Conservation (phyloP, 2,329 filamentous ascomycete species). For the Stachybotrys elegans region DNA sequence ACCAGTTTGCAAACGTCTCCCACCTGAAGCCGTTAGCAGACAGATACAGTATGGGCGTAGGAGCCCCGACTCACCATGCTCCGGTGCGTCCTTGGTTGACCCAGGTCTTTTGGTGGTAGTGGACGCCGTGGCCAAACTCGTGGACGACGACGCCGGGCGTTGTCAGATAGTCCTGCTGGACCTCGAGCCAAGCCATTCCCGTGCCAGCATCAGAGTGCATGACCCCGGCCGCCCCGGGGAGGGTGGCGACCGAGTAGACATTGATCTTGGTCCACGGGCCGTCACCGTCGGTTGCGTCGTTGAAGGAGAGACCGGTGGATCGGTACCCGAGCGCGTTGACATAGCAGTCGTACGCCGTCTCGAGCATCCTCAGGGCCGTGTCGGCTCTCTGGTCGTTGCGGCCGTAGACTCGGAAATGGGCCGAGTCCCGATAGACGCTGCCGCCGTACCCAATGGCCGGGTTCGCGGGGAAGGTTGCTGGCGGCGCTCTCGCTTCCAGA, state of each 20-base stretch:
- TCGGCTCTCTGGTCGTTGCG: constrained; percentile 12
- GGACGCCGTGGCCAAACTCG: constrained; percentile 39
- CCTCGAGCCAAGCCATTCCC: constrained; percentile 34
- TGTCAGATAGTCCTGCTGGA: constrained; percentile 29
- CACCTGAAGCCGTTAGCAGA: background rate
- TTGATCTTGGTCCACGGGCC: constrained; percentile 38
- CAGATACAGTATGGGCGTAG: background rate
- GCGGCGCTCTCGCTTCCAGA: background rate
- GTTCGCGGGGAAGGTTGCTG: constrained; percentile 15
- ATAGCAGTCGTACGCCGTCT: constrained; percentile 34
- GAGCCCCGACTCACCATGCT: background rate
- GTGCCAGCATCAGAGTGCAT: constrained; percentile 29
- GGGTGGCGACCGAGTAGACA: constrained; percentile 29
- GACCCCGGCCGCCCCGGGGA: constrained; percentile 28
- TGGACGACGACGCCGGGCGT: constrained; percentile 34
- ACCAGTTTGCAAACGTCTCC: constrained; percentile 36
- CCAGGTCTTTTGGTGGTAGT: constrained; percentile 33
- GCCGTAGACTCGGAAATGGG: constrained; percentile 28
- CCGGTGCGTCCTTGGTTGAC: constrained; percentile 25
- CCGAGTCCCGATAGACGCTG: constrained; percentile 17
- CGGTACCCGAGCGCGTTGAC: constrained; percentile 25
- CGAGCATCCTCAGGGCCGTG: constrained; percentile 29
- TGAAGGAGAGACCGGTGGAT: constrained; percentile 25
- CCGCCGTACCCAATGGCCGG: constrained; percentile 17
- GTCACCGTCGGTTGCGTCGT: constrained; percentile 3